Evolutionary conservation across 441 rosid species (phyloP).

Genomic region (Syzygium syzygioides): DNA sequence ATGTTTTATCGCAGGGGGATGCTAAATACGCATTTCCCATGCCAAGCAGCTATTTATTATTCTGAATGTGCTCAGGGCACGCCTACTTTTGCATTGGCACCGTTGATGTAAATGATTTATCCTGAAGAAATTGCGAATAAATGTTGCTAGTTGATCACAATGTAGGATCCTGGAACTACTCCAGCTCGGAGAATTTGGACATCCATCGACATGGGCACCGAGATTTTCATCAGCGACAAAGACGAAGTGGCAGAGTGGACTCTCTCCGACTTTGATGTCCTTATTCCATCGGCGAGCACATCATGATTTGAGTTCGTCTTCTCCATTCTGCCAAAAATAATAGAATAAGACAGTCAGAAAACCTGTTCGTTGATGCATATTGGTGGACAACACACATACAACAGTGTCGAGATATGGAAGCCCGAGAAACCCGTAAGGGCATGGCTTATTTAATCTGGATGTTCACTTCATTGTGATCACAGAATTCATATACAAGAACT

Average conservation of each 20-base stretch:
- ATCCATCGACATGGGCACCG: conserved; percentile 53
- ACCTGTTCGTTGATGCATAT: neutral
- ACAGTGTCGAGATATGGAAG: neutral
- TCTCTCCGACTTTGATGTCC: conserved; percentile 47
- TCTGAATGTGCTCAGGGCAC: neutral
- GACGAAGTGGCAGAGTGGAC: conserved; percentile 52
- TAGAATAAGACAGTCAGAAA: neutral
- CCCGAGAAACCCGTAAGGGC: conserved; percentile 1
- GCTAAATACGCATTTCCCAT: neutral
- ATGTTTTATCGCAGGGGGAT: neutral
- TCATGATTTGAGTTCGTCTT: neutral
- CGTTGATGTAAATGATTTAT: neutral
- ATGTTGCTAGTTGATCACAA: neutral
- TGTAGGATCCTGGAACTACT: conserved; percentile 46
- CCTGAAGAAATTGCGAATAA: neutral
- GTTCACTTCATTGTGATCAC: neutral
- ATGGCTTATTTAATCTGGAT: neutral
- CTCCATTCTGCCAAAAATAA: neutral
- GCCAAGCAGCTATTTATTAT: neutral
- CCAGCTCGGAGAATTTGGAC: conserved; percentile 62
- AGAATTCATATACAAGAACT: neutral
- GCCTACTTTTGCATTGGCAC: neutral
- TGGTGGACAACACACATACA: neutral
- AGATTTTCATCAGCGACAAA: conserved; percentile 31
- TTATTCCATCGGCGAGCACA: conserved; percentile 18